A percentile compares a stretch with the other conserved stretches of the same genome.
These are phyloP conservation scores for Exserohilum rostratum DNA, from an alignment of 2,329 filamentous ascomycete species.

Conservation along the genomic window DNA sequence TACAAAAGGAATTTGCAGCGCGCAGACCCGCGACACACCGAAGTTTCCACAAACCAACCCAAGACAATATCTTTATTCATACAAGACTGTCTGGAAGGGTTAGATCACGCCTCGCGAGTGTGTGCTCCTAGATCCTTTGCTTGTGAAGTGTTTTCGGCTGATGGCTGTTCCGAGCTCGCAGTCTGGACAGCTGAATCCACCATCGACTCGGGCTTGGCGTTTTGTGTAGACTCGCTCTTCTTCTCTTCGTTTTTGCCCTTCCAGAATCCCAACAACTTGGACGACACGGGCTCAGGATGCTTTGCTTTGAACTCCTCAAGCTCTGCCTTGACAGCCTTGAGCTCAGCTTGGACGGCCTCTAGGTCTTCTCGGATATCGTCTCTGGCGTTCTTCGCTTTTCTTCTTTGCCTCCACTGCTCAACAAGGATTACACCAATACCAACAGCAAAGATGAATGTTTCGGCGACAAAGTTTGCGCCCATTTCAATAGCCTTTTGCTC, in stretches of 20 bases:
- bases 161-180: neutral
- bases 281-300: slow-evolving; percentile 34
- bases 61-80: neutral
- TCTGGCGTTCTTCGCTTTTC: slow-evolving; percentile 65
- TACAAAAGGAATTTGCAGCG: neutral
- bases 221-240: slow-evolving; percentile 15
- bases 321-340: slow-evolving; percentile 47
- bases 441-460: slow-evolving; percentile 69
- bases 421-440: slow-evolving; percentile 67
- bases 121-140: neutral
- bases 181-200: neutral
- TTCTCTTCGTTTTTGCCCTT: slow-evolving; percentile 31
- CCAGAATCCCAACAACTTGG: slow-evolving; percentile 39
- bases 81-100: neutral
- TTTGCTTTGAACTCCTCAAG: slow-evolving; percentile 50
- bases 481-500: slow-evolving; percentile 72
- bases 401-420: slow-evolving; percentile 65
- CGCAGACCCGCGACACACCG: no score
- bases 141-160: neutral
- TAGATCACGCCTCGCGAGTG: neutral
- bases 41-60: no score
- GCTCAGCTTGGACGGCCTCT: slow-evolving; percentile 60
- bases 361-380: slow-evolving; percentile 67
- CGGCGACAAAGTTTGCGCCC: slow-evolving; percentile 72
- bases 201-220: slow-evolving; percentile 4